Conservation (phyloP, 2,329 filamentous ascomycete species). For the Anisogramma anomala region DNA sequence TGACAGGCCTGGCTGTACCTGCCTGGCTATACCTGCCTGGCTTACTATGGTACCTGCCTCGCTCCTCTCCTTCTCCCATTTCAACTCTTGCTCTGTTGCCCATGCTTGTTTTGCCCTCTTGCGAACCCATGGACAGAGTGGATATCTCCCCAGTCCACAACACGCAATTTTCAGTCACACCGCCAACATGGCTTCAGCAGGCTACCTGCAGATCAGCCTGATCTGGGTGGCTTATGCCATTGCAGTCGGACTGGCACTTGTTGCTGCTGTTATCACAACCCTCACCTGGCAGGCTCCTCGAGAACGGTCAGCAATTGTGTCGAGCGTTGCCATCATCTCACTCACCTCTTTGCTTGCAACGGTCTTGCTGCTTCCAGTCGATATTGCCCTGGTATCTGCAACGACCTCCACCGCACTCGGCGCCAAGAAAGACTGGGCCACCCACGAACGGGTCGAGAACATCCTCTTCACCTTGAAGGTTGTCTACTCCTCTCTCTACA, state of each 20-base stretch:
- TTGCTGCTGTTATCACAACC: slow-evolving; percentile 72
- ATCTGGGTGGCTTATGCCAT: slow-evolving; percentile 93
- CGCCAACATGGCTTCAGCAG: slow-evolving; percentile 24
- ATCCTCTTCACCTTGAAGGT: slow-evolving; percentile 74
- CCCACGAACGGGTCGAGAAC: slow-evolving; percentile 61
- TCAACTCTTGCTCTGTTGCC: background rate
- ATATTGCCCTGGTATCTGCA: slow-evolving; percentile 87
- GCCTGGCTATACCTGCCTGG: too few species aligned
- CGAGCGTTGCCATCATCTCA: slow-evolving; percentile 73
- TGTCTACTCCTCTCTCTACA: slow-evolving; percentile 89
- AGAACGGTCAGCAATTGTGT: slow-evolving; percentile 74
- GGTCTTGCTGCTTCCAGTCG: slow-evolving; percentile 82
- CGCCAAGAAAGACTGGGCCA: slow-evolving; percentile 89
- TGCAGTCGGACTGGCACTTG: slow-evolving; percentile 63
- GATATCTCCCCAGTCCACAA: too few species aligned
- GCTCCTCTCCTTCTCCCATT: background rate
- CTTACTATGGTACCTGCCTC: background rate
- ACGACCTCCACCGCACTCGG: slow-evolving; percentile 67
- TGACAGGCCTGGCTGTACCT: too few species aligned
- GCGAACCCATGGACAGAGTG: background rate
- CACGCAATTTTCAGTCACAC: too few species aligned
- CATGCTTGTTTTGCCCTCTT: too few species aligned
- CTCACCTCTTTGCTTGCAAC: slow-evolving; percentile 82
- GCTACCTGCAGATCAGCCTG: slow-evolving; percentile 71
- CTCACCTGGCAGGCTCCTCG: slow-evolving; percentile 84